These are phyloP conservation scores for Phytophthora macrochlamydospora DNA, from an alignment of 352 stramenopile genomes.

Conservation along the genomic window DNA sequence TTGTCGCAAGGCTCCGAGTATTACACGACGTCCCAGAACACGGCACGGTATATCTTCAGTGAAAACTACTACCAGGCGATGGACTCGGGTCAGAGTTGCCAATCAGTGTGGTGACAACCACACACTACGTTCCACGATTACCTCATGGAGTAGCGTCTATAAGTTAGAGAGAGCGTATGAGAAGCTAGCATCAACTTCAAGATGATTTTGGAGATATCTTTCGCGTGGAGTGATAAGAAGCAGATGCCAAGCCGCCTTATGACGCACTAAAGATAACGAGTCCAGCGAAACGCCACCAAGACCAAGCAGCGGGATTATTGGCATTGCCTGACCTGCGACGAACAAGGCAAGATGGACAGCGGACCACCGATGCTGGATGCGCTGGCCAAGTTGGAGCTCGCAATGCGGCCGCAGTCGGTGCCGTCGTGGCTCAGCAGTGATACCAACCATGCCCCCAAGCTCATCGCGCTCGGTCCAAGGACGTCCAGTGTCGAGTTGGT, in stretches of 20 bases:
- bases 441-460: constrained; percentile 68
- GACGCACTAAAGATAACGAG: too few relatives aligned
- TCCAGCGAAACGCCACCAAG: too few relatives aligned
- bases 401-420: constrained; percentile 73
- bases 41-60: constrained; percentile 60
- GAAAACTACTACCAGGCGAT: constrained; percentile 79
- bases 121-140: background rate
- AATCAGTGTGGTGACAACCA: constrained; percentile 26
- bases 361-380: constrained; percentile 55
- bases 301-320: too few relatives aligned
- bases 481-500: constrained; percentile 60
- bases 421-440: constrained; percentile 79
- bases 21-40: constrained; percentile 39
- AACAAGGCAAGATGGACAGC: constrained; percentile 19
- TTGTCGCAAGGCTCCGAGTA: constrained; percentile 43
- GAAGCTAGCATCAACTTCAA: background rate
- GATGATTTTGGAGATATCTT: too few relatives aligned
- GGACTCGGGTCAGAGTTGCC: constrained; percentile 62
- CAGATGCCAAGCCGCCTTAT: too few relatives aligned
- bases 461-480: constrained; percentile 57
- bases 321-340: background rate
- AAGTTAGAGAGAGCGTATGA: background rate
- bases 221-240: too few relatives aligned
- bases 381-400: constrained; percentile 70
- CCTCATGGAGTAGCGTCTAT: background rate